Evolutionary conservation across 1,139 yeast species (phyloP).

Genomic region (Pneumocystis murina): DNA sequence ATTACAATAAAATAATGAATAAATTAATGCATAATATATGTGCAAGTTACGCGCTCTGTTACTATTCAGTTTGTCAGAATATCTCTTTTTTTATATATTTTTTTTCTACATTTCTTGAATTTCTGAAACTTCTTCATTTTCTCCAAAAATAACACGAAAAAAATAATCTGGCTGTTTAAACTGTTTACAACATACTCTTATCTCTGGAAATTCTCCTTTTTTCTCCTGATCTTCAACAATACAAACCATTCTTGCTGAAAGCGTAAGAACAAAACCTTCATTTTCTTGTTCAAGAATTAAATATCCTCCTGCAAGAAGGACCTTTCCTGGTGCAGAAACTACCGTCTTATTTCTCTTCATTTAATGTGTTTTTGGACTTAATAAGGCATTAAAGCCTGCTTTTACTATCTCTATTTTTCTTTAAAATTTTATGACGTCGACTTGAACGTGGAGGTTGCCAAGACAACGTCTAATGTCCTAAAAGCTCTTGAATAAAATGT

Average conservation of each 20-base stretch:
- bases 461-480: too few species aligned
- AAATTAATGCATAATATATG: constrained; percentile 44
- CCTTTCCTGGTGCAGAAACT: constrained; percentile 88
- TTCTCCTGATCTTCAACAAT: neutral
- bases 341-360: neutral
- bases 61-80: constrained; percentile 7
- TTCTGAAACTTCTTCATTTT: neutral
- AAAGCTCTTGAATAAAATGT: too few species aligned
- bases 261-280: constrained; percentile 68
- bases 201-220: neutral
- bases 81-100: constrained; percentile 2
- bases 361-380: neutral
- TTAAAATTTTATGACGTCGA: neutral
- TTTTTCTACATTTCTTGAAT: constrained; percentile 6
- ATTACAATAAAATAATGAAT: constrained; percentile 37
- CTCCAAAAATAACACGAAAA: neutral
- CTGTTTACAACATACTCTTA: neutral
- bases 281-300: constrained; percentile 68
- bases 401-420: neutral
- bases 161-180: neutral
- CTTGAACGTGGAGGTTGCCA: neutral
- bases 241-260: constrained; percentile 59
- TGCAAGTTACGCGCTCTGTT: constrained; percentile 48
- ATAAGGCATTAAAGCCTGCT: too few species aligned
- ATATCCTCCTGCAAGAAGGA: constrained; percentile 86